Evolutionary conservation across 2,329 filamentous ascomycete species (phyloP), one percentile per base, ranked within the genome.

Genomic region (Botrytis pseudocinerea): DNA sequence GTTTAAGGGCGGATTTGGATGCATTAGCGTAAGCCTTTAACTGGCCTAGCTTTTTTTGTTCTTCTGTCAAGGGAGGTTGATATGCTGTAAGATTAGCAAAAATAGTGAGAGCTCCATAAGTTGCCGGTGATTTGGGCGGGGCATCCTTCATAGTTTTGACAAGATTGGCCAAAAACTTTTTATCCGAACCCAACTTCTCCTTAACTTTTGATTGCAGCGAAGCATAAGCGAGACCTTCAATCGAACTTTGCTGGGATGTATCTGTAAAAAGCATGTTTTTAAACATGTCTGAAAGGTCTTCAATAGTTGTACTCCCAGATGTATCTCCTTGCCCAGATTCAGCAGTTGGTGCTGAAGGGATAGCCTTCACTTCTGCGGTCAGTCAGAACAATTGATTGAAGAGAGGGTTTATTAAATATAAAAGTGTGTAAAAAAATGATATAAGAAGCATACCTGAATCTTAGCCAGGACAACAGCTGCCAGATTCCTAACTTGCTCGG

Each of bases 21-120:
- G 94, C 92, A 80, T 97, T 93, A 22, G 96, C 96, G 79, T 98
- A 99, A 2, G 94, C 93, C 84, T 97, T 98, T 62, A 99, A 87
- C 81, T 99, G 93, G 9, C 89, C 89, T 84, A 99, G 93, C 79
- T 93, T 94, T 84, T 95, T 96, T 79, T 98, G 92, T 82, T 99
- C 96, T 76, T 98, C 95, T 0, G 93, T 91, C 59, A 95, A 85
- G 12, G 85, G 85, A 10, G 94, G 94, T 59, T 89, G 87, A 80
- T 97, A 98, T 44, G 88, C 87, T 22, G 94, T 97, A 69, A 99
- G 84, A 80, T 98, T 98, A 71, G 90, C 86, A 76, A 98, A 88
- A 71, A 98, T 92, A 80, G 92, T 97, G 59, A 99, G 85, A 28
- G 90, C 92, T 65, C 95, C 95, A 80, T 97, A 98, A 0, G 94